These are phyloP conservation scores for Coemansia nantahalensis DNA, from an alignment of 192 early-diverging fungal species.

Conservation along the genomic window DNA sequence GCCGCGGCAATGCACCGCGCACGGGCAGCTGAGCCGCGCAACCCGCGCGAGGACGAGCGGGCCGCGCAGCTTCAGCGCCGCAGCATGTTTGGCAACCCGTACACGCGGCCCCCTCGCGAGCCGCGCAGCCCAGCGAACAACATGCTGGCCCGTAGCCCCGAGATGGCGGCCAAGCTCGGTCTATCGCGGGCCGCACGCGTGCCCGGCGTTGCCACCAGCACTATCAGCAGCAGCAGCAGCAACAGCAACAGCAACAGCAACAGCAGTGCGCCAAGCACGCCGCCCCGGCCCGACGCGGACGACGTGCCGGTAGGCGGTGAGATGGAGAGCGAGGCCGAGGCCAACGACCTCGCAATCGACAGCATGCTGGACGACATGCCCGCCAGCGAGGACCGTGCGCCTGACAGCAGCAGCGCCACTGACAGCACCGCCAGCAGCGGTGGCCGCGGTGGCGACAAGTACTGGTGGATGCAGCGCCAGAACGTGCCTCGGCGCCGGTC, in stretches of 20 bases:
- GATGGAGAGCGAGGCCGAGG: constrained; percentile 54
- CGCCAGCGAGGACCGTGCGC: constrained; percentile 6
- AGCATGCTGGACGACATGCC: constrained; percentile 49
- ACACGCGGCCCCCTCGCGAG: constrained; percentile 55
- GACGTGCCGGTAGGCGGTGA: constrained; percentile 35
- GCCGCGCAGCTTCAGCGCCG: constrained; percentile 52
- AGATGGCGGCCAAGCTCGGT: constrained; percentile 40
- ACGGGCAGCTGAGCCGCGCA: constrained; percentile 57
- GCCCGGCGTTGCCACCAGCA: not conserved
- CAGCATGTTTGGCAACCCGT: constrained; percentile 79
- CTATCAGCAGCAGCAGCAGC: not conserved
- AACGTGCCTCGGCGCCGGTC: constrained; percentile 48
- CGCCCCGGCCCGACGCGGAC: constrained; percentile 14
- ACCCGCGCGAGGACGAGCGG: constrained; percentile 68
- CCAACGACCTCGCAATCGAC: constrained; percentile 52
- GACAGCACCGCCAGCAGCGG: no score
- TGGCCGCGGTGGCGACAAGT: constrained; percentile 19
- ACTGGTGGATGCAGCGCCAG: constrained; percentile 48
- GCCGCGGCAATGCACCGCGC: constrained; percentile 56
- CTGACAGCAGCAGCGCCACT: constrained; percentile 2
- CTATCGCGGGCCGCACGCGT: constrained; percentile 7
- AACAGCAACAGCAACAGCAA: not conserved
- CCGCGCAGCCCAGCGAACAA: constrained; percentile 51
- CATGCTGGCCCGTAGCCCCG: constrained; percentile 43
- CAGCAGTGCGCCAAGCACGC: not conserved